Evolutionary conservation across 352 stramenopile species (phyloP).

Genomic region (Detonula confervacea): DNA sequence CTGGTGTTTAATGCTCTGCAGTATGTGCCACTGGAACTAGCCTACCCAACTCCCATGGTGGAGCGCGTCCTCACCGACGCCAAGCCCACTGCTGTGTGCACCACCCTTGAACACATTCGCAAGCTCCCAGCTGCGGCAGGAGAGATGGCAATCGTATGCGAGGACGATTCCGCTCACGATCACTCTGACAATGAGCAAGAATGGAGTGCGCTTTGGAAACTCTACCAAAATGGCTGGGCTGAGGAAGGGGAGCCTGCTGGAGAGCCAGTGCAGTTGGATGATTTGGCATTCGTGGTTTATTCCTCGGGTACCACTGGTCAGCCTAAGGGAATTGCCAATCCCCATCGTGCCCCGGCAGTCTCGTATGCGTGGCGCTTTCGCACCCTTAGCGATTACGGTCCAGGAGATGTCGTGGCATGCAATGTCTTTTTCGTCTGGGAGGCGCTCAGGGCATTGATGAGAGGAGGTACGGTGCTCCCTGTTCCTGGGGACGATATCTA

Average conservation of each 20-base stretch:
- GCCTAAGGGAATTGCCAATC: constrained; percentile 93
- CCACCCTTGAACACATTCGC: constrained; percentile 72
- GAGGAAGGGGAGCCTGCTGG: constrained; percentile 86
- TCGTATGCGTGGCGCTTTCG: constrained; percentile 91
- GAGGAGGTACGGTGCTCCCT: constrained; percentile 89
- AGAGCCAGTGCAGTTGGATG: constrained; percentile 85
- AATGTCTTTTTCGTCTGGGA: constrained; percentile 97
- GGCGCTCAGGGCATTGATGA: constrained; percentile 89
- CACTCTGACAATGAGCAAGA: constrained; percentile 22
- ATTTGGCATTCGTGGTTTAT: constrained; percentile 93
- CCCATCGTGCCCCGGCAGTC: constrained; percentile 91
- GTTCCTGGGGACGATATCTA: constrained; percentile 93
- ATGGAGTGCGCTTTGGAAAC: constrained; percentile 20
- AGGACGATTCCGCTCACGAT: constrained; percentile 43
- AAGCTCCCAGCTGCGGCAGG: constrained; percentile 65
- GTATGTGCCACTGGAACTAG: constrained; percentile 89
- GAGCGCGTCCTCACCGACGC: constrained; percentile 90
- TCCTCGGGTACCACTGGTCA: constrained; percentile 91
- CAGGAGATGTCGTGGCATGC: constrained; percentile 87
- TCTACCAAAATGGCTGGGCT: constrained; percentile 84
- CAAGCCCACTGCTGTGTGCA: constrained; percentile 89
- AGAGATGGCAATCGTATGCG: constrained; percentile 60
- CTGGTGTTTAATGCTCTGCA: constrained; percentile 18
- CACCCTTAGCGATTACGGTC: constrained; percentile 82
- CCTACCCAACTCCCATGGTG: constrained; percentile 90